Evolutionary conservation across 1,284 basidiomycete species (phyloP).

Genomic region (Ceratobasidium sp.): DNA sequence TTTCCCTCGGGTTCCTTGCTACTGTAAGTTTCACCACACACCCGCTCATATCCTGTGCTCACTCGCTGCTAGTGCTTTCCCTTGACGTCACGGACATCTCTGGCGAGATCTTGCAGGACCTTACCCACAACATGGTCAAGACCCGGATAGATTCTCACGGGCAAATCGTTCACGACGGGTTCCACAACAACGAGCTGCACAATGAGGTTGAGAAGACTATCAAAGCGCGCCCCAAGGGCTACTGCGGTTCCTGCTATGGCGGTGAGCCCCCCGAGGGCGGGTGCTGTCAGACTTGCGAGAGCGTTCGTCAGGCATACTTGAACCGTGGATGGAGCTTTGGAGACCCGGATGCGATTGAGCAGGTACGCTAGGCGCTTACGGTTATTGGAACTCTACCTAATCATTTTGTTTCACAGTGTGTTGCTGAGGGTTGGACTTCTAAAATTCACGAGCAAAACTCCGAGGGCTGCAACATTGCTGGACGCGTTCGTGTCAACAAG

Average conservation of each 20-base stretch:
- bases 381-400: neutral
- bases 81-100: constrained; percentile 98
- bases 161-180: constrained; percentile 56
- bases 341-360: constrained; percentile 90
- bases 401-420: constrained; percentile 64
- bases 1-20: constrained; percentile 97
- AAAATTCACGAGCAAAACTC: constrained; percentile 90
- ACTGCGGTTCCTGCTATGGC: constrained; percentile 98
- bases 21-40: constrained; percentile 65
- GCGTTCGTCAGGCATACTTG: constrained; percentile 90
- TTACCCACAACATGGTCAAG: constrained; percentile 90
- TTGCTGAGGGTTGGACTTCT: constrained; percentile 93
- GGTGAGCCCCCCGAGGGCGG: constrained; percentile 79
- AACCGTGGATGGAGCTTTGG: constrained; percentile 94
- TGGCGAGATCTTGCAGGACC: constrained; percentile 90
- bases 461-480: constrained; percentile 94
- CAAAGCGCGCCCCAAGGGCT: constrained; percentile 64
- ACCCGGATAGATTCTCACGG: constrained; percentile 75
- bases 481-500: constrained; percentile 94
- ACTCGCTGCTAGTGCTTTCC: constrained; percentile 73
- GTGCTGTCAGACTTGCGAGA: constrained; percentile 97
- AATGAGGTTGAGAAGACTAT: constrained; percentile 86
- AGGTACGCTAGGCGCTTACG: constrained; percentile 57
- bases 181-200: constrained; percentile 60
- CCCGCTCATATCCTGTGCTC: neutral